Base-by-base conservation (phyloP, 768 basidiomycete species). In the Suillus spraguei region DNA sequence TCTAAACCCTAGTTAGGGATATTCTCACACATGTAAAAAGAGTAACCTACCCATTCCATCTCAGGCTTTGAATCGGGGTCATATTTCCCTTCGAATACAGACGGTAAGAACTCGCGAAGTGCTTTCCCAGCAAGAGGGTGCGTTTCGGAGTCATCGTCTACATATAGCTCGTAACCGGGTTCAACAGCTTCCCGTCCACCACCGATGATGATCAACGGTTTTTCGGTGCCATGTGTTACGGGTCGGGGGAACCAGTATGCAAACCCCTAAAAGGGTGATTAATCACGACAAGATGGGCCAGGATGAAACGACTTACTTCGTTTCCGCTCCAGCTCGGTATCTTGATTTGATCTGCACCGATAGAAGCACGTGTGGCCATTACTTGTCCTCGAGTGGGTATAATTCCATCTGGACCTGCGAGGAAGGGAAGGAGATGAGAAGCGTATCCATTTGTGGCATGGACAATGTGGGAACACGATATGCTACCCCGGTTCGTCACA, bases 381-480 rank as follows among this genome's bases (percentile, higher is more conserved):
- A 88, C 80, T 70, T 95, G 93, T 2, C 88, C 92, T 13, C 93
- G 87, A 0, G 85, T 85, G 0, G 92, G 93, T 4, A 90, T 75
- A 60, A 94, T 87, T 16, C 80, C 39, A 14, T 11, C 11, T 14
- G 64, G 79, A 0, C 87, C 85, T 9, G 79, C 68, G 35, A 95
- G 71, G 63, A 86, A 83, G 0, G 91, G 90, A n/a, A 97, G 79
- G 41, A 97, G 83, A 67, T 90, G 82, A 4, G 88, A 84, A 13
- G 88, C 85, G 64, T 96, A 95, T 0, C 80, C 95, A 68, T 97
- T 97, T 11, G 93, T 95, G 0, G 92, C 93, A 71, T 95, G 93
- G 5, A 97, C 78, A 50, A 97, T 83, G 64, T 87, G 86, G 22
- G 79, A 74, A 65, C 90, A 87, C 5, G 71, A 47, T 24, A 94